Base-by-base conservation (phyloP, 768 basidiomycete species). In the Collybia nuda region DNA sequence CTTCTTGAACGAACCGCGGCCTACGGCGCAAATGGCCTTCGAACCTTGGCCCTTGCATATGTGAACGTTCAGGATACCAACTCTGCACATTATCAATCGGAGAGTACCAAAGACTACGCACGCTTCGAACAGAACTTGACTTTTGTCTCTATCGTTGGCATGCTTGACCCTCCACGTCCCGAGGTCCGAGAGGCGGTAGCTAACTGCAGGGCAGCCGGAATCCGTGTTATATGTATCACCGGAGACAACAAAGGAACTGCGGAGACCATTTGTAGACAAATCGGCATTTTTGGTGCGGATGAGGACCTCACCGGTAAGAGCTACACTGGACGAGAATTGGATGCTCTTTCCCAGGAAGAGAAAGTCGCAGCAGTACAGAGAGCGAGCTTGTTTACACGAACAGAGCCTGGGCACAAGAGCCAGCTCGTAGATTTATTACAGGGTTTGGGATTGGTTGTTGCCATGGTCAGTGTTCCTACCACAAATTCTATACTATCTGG, bases 201-300 rank as follows among this genome's bases (percentile, higher is more conserved):
- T 28, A 93, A 91, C 65, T 98, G 95, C 73, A 84, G 76, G 58
- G 86, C 90, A 14, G 96, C 95, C 6, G 96, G 96, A 14, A 96
- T 99, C 58, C 82, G 95, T 35, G 93, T 98, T 40, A 85, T 99
- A 59, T 96, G 96, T 62, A 96, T 99, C 66, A 99, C 96, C 2
- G 96, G 96, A 37, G 96, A 98, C 70, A 98, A 97, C 74, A 95
- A 95, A 75, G 86, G 89, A 54, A 99, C 96, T 17, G 96, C 95
- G 39, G 96, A 98, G 76, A 92, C 94, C 23, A 98, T 99, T 60
- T 98, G 94, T 69, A 77, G 92, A 52, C 88, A 94, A 69, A 94
- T 99, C 68, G 95, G 96, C 3, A 92, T 99, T 58, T 97, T 98
- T 62, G 84, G 74, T 36, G 79, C 83, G 55, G 64, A 90, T 54